Percentiles rank a stretch among this genome's conserved stretches.
Conservation (phyloP, 1,284 basidiomycete species). For the Gymnopus androsaceus region DNA sequence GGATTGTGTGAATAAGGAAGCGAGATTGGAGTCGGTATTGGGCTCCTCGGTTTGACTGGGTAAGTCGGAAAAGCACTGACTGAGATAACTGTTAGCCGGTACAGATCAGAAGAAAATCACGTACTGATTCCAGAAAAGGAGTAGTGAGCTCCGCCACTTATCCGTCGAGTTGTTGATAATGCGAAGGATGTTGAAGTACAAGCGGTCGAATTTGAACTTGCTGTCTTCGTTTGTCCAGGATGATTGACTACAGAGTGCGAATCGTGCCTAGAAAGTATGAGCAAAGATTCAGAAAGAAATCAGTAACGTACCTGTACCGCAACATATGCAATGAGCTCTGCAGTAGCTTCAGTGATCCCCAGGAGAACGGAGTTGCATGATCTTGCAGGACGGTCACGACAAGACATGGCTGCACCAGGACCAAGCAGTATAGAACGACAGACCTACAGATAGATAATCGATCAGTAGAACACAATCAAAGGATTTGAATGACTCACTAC, state of each 20-base stretch:
- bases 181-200: neutral
- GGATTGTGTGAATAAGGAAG: neutral
- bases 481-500: neutral
- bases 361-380: neutral
- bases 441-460: neutral
- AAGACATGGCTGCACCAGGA: neutral
- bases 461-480: neutral
- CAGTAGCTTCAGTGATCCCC: neutral
- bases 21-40: neutral
- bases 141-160: neutral
- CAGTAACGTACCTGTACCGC: neutral
- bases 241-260: neutral
- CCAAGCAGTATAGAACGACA: neutral
- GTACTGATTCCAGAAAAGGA: neutral
- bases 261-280: conserved; percentile 21
- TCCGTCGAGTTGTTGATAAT: neutral
- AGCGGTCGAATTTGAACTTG: neutral
- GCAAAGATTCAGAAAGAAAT: neutral
- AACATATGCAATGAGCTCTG: neutral
- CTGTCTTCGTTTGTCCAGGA: neutral
- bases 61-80: neutral
- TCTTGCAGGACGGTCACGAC: neutral
- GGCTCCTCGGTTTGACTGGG: neutral
- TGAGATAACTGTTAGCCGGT: neutral
- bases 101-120: neutral